Evolutionary conservation across 805 yeast species (phyloP).

Genomic region (Monosporozyma servazzii): DNA sequence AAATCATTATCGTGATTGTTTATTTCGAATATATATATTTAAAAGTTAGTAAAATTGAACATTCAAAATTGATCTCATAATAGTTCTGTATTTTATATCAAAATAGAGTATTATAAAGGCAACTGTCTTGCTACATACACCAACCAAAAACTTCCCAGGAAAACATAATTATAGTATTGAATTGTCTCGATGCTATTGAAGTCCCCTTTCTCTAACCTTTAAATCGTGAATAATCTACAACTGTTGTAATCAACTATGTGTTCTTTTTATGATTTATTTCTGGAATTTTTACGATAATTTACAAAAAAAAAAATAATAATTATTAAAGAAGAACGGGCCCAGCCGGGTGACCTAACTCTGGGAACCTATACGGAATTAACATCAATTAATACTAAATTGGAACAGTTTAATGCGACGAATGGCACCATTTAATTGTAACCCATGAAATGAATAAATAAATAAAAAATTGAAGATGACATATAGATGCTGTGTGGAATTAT

Average conservation of each 20-base stretch:
- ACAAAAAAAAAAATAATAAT: neutral
- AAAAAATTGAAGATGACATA: neutral
- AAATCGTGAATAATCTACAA: neutral
- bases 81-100: neutral
- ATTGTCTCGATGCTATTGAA: neutral
- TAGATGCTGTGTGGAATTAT: neutral
- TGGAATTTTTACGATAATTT: neutral
- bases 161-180: conserved; percentile 8
- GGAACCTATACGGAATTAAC: too few relatives aligned
- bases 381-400: too few relatives aligned
- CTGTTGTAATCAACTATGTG: neutral
- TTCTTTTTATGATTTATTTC: neutral
- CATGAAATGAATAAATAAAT: neutral
- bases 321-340: too few relatives aligned
- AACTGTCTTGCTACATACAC: conserved; percentile 21
- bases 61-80: neutral
- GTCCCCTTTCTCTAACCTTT: neutral
- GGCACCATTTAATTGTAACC: neutral
- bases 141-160: conserved; percentile 31
- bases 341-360: too few relatives aligned
- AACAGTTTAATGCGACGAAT: too few relatives aligned
- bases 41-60: neutral
- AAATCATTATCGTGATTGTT: neutral
- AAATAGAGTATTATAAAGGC: neutral
- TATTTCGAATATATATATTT: neutral